Conservation (phyloP, 371 early-diverging fungal genomes). For the Circinella umbellata region DNA sequence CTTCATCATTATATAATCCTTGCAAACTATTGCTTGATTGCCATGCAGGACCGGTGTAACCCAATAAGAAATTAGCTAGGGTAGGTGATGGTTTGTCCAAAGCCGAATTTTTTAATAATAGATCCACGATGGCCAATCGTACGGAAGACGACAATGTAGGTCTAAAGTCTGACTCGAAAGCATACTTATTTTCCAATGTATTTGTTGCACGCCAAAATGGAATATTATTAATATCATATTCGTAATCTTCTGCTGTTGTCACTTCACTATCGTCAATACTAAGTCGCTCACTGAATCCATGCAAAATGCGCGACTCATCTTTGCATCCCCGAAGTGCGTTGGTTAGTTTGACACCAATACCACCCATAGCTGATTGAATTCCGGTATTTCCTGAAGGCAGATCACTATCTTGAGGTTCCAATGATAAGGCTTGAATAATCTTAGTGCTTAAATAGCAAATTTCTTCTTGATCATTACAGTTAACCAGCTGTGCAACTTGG, state of each 20-base stretch:
- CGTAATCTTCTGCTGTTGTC: conserved; percentile 47
- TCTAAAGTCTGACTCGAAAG: conserved; percentile 24
- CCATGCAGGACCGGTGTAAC: conserved; percentile 41
- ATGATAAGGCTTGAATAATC: conserved; percentile 73
- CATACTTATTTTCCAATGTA: conserved; percentile 26
- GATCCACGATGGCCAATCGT: conserved; percentile 74
- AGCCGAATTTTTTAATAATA: conserved; percentile 68
- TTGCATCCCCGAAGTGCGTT: conserved; percentile 66
- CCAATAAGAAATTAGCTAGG: conserved; percentile 87
- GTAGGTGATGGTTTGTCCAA: conserved; percentile 59
- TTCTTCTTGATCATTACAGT: conserved; percentile 63
- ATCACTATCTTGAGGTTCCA: conserved; percentile 46
- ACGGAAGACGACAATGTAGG: conserved; percentile 48
- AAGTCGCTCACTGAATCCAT: conserved; percentile 80
- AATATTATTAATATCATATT: conserved; percentile 49
- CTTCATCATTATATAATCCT: conserved; percentile 47
- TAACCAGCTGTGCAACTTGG: conserved; percentile 73
- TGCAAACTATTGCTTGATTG: conserved; percentile 28
- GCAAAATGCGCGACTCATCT: conserved; percentile 69
- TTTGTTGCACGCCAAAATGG: conserved; percentile 49
- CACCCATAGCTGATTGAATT: conserved; percentile 33
- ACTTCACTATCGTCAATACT: conserved; percentile 62
- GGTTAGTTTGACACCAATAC: conserved; percentile 70
- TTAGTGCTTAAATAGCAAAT: conserved; percentile 78
- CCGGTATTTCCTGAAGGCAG: conserved; percentile 17